A percentile compares a stretch with the other conserved stretches of the same genome.
Conservation (phyloP, 306 rosid genomes). For the Sicyos edulis region DNA sequence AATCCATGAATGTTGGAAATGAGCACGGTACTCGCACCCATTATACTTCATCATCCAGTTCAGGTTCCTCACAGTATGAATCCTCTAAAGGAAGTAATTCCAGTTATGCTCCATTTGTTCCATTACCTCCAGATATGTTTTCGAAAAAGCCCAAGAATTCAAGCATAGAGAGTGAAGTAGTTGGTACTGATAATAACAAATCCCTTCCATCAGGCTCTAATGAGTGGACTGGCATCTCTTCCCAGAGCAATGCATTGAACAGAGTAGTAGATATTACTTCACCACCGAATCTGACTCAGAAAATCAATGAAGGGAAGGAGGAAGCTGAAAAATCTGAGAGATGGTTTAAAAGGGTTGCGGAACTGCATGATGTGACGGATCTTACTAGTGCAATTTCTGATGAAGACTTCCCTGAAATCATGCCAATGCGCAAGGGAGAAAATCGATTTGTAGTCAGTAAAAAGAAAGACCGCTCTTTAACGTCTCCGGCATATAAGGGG, state of each 20-base stretch:
- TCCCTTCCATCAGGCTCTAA: slow-evolving; percentile 17
- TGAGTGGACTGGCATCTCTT: slow-evolving; percentile 18
- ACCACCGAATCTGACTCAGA: slow-evolving; percentile 30
- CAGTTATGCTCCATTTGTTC: slow-evolving; percentile 44
- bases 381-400: slow-evolving; percentile 51
- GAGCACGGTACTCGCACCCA: slow-evolving; percentile 27
- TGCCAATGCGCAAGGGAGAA: slow-evolving; percentile 97
- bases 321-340: slow-evolving; percentile 80
- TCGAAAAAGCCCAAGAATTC: slow-evolving; percentile 41
- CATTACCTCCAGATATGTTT: slow-evolving; percentile 46
- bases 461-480: slow-evolving; percentile 83
- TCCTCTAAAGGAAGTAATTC: slow-evolving; percentile 33
- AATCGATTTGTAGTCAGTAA: slow-evolving; percentile 76
- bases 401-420: slow-evolving; percentile 85
- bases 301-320: slow-evolving; percentile 38
- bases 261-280: slow-evolving; percentile 24
- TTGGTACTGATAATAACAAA: slow-evolving; percentile 15
- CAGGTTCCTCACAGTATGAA: slow-evolving; percentile 28
- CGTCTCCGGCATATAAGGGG: slow-evolving; percentile 80
- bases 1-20: slow-evolving; percentile 28
- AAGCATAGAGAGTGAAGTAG: slow-evolving; percentile 24
- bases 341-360: slow-evolving; percentile 80
- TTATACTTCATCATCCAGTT: slow-evolving; percentile 23
- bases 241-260: slow-evolving; percentile 23
- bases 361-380: slow-evolving; percentile 69